phyloP scores from a whole-genome alignment of 1,139 yeast species.

The Yamadazyma triangularis region DNA sequence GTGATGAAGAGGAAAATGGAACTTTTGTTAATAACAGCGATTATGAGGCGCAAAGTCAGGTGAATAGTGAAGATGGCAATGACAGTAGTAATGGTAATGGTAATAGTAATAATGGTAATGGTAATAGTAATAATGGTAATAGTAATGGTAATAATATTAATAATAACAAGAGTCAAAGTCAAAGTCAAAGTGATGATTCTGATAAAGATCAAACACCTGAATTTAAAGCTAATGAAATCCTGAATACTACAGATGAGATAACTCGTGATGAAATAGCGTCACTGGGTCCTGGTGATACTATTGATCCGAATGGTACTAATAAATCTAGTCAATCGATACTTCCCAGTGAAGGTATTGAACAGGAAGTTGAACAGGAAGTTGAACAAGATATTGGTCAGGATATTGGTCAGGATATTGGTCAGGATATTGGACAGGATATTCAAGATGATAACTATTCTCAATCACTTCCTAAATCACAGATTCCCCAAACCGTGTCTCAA shows the following conservation, averaged over 20 bases:
- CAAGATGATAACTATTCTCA: too few relatives aligned
- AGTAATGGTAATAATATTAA: too few relatives aligned
- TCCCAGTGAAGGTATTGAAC: slow-evolving; percentile 1
- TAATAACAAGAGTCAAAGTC: too few relatives aligned
- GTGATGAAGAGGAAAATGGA: slow-evolving; percentile 14
- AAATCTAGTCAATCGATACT: slow-evolving; percentile 1
- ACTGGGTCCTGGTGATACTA: slow-evolving; percentile 1
- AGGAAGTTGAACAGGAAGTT: neutral
- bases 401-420: too few relatives aligned
- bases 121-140: too few relatives aligned
- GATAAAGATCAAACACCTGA: slow-evolving; percentile 10
- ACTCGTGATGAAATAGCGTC: slow-evolving; percentile 6
- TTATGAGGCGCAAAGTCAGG: slow-evolving; percentile 15
- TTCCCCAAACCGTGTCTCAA: slow-evolving; percentile 23
- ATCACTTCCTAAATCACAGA: neutral
- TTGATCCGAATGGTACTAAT: neutral
- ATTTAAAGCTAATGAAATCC: slow-evolving; percentile 12
- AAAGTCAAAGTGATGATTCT: neutral
- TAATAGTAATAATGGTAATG: too few relatives aligned
- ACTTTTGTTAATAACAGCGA: slow-evolving; percentile 44
- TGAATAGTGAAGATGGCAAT: neutral
- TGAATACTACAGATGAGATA: slow-evolving; percentile 14
- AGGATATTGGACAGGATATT: too few relatives aligned
- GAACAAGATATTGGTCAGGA: neutral
- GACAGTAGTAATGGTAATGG: too few relatives aligned